Evolutionary conservation across 2,329 filamentous ascomycete species (phyloP).

Genomic region (Aspergillus amoenus): DNA sequence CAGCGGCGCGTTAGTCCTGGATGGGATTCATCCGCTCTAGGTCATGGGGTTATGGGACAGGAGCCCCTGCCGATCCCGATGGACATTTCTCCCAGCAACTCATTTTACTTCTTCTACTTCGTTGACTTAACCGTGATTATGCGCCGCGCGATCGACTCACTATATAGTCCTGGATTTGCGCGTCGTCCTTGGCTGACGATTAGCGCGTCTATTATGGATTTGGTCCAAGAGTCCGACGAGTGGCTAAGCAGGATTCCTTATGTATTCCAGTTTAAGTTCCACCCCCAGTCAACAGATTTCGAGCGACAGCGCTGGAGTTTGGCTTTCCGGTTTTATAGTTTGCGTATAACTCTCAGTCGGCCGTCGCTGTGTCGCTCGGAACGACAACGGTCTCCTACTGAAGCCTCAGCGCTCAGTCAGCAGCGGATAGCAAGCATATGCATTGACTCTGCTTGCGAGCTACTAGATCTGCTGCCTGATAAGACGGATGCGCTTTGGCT

Average conservation of each 20-base stretch:
- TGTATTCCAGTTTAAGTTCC: background rate
- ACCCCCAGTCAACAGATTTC: slow-evolving; percentile 18
- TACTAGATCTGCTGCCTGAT: slow-evolving; percentile 38
- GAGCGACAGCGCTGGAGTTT: slow-evolving; percentile 36
- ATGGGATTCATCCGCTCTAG: slow-evolving; percentile 9
- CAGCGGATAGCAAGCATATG: slow-evolving; percentile 24
- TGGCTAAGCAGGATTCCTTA: slow-evolving; percentile 1
- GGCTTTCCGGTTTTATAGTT: slow-evolving; percentile 35
- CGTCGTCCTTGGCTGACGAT: slow-evolving; percentile 6
- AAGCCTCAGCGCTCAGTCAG: slow-evolving; percentile 33
- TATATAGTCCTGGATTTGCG: slow-evolving; percentile 36
- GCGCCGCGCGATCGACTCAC: slow-evolving; percentile 35
- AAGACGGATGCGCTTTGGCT: slow-evolving; percentile 26
- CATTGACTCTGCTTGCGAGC: slow-evolving; percentile 36
- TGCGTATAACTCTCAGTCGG: slow-evolving; percentile 25
- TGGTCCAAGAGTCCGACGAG: slow-evolving; percentile 4
- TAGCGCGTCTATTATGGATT: slow-evolving; percentile 6
- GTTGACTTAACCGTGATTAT: slow-evolving; percentile 39
- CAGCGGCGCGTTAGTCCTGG: slow-evolving; percentile 13
- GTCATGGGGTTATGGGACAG: slow-evolving; percentile 19
- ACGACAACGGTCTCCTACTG: slow-evolving; percentile 24
- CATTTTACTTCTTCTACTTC: slow-evolving; percentile 38
- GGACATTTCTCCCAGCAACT: slow-evolving; percentile 34
- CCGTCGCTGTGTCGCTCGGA: slow-evolving; percentile 43
- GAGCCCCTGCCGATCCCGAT: slow-evolving; percentile 24